Percentiles rank a stretch among this genome's conserved stretches.
These are phyloP conservation scores for Cladorrhinum sp. DNA, from an alignment of 2,329 filamentous ascomycete species.

Conservation along the genomic window DNA sequence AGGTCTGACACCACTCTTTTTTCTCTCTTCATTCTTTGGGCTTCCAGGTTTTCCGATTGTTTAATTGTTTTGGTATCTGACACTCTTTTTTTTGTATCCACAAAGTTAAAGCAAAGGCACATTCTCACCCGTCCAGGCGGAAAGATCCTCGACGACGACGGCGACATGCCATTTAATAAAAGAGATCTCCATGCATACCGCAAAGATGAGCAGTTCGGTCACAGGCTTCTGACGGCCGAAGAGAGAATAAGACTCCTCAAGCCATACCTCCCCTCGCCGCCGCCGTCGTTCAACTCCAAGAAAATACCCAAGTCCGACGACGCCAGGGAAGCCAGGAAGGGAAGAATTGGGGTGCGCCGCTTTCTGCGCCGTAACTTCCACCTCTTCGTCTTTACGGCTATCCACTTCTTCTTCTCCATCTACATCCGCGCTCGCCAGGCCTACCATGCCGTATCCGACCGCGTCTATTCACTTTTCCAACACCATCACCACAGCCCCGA, in stretches of 20 bases:
- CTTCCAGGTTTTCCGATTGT: not conserved
- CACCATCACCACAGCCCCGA: conserved; percentile 96
- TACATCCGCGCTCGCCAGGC: conserved; percentile 79
- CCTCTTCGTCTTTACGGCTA: conserved; percentile 62
- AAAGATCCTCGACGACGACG: not conserved
- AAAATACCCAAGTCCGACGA: conserved; percentile 25
- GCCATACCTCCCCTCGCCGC: conserved; percentile 38
- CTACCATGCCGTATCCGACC: conserved; percentile 75
- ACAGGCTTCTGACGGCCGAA: conserved; percentile 40
- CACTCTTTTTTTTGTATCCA: not conserved
- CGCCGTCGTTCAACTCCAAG: conserved; percentile 25
- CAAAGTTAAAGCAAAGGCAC: not conserved
- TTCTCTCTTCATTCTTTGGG: not conserved
- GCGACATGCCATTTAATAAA: conserved; percentile 36
- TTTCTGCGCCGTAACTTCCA: conserved; percentile 63
- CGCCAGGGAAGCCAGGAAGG: conserved; percentile 29
- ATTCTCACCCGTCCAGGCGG: not conserved
- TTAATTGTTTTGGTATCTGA: not conserved
- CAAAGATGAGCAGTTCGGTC: conserved; percentile 42
- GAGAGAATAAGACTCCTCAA: conserved; percentile 45
- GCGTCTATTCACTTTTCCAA: conserved; percentile 76
- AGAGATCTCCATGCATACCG: conserved; percentile 43
- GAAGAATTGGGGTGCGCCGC: conserved; percentile 55
- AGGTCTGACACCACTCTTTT: conserved; percentile 5
- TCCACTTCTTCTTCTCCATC: conserved; percentile 82